These are phyloP conservation scores for Myxozyma lipomycoides DNA, from an alignment of 805 yeast species.

Conservation along the genomic window DNA sequence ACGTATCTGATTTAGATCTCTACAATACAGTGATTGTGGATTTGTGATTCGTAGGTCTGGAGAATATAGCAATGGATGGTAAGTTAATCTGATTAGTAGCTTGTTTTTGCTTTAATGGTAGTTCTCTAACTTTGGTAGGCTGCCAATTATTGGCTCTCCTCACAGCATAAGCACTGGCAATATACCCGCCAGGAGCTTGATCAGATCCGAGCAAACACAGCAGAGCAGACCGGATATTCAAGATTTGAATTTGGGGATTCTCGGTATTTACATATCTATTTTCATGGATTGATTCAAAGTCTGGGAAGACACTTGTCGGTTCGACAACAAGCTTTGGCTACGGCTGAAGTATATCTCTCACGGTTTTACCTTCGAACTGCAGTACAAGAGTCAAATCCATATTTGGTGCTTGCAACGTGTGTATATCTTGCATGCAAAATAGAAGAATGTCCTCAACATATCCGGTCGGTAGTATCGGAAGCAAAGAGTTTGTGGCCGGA, in stretches of 20 bases:
- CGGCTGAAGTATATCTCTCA: slow-evolving; percentile 82
- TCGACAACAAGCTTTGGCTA: slow-evolving; percentile 78
- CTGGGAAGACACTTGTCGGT: slow-evolving; percentile 74
- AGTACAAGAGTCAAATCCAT: slow-evolving; percentile 75
- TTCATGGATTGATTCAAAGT: slow-evolving; percentile 69
- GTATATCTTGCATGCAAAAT: slow-evolving; percentile 88
- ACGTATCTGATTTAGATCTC: too few relatives aligned
- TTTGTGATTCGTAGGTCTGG: too few relatives aligned
- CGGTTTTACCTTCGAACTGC: slow-evolving; percentile 71
- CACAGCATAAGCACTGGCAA: slow-evolving; percentile 72
- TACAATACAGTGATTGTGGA: too few relatives aligned
- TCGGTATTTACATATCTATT: slow-evolving; percentile 65
- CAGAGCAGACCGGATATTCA: slow-evolving; percentile 39
- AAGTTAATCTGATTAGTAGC: too few relatives aligned
- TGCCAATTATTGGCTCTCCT: slow-evolving; percentile 36
- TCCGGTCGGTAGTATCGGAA: slow-evolving; percentile 74
- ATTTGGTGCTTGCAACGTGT: slow-evolving; percentile 76
- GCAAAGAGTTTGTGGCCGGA: slow-evolving; percentile 94
- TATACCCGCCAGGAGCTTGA: slow-evolving; percentile 58
- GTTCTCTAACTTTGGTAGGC: too few relatives aligned
- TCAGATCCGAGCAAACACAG: slow-evolving; percentile 42
- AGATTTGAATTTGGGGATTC: slow-evolving; percentile 39
- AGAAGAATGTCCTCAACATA: slow-evolving; percentile 94
- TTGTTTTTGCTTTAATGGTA: too few relatives aligned
- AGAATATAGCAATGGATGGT: too few relatives aligned